These are phyloP conservation scores for Ulota crispa DNA, from an alignment of 225 moss, liverwort and hornwort genomes.

Conservation along the genomic window DNA sequence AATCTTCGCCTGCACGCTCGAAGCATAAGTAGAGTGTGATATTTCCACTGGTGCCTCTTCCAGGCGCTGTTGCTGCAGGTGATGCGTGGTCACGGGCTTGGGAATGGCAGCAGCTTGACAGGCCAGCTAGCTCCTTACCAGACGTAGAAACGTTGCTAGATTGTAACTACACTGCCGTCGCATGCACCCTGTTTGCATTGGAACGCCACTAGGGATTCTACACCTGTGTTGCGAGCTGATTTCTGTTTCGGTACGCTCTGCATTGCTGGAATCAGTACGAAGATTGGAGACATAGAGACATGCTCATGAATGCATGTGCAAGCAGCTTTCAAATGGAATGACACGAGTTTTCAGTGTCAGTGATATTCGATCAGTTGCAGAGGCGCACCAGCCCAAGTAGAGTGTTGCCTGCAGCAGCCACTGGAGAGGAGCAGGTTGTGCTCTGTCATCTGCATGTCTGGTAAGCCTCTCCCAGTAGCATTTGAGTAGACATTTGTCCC, in stretches of 20 bases:
- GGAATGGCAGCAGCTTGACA: not conserved
- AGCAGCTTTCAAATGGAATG: slow-evolving; percentile 3
- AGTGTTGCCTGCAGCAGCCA: not conserved
- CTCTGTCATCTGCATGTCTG: slow-evolving; percentile 26
- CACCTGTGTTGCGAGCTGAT: not conserved
- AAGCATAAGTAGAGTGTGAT: not conserved
- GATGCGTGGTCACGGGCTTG: not conserved
- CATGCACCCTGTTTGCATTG: not conserved
- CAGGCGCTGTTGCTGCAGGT: no score
- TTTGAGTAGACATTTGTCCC: not conserved
- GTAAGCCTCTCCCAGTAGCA: not conserved
- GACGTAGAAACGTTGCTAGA: not conserved
- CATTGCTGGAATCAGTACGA: not conserved
- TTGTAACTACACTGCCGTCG: not conserved
- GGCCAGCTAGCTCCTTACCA: not conserved
- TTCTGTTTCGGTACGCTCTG: slow-evolving; percentile 15
- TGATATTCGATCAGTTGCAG: not conserved
- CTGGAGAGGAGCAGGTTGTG: not conserved
- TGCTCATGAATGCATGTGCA: slow-evolving; percentile 11
- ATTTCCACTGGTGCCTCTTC: not conserved
- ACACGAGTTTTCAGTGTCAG: slow-evolving; percentile 3
- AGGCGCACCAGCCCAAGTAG: not conserved
- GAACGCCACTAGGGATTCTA: not conserved
- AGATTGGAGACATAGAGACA: not conserved
- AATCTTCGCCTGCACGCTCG: not conserved